Conservation (phyloP, 179 eudicot species). For the Spergularia azorica region DNA sequence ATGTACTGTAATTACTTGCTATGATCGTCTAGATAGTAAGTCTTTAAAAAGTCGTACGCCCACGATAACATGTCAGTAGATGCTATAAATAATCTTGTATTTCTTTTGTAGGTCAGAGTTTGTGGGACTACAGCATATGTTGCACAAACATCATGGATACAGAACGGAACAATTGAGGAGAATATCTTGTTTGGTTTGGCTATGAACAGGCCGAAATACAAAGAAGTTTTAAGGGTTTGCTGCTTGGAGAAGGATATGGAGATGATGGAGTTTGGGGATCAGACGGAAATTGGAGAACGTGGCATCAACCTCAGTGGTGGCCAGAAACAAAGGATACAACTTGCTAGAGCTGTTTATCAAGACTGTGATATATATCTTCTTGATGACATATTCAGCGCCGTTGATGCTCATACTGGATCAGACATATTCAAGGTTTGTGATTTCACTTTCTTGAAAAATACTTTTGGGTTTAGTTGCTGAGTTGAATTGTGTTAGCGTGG, state of each 20-base stretch:
- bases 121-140: conserved; percentile 95
- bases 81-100: not conserved
- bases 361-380: conserved; percentile 89
- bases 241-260: conserved; percentile 85
- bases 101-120: conserved; percentile 55
- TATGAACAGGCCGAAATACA: conserved; percentile 65
- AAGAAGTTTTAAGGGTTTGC: conserved; percentile 67
- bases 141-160: conserved; percentile 98
- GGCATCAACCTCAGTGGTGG: conserved; percentile 99
- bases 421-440: conserved; percentile 76
- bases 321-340: conserved; percentile 93
- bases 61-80: not conserved
- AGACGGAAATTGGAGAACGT: conserved; percentile 98
- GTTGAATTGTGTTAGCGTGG: too few species aligned
- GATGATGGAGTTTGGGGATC: conserved; percentile 97
- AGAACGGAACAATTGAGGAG: conserved; percentile 85
- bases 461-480: too few species aligned
- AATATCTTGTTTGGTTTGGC: conserved; percentile 89
- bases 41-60: too few species aligned
- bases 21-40: not conserved
- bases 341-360: conserved; percentile 95
- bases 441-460: not conserved
- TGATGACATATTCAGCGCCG: conserved; percentile 94
- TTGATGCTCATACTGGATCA: conserved; percentile 98
- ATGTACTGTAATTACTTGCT: not conserved